Base-by-base conservation (phyloP, 2,329 filamentous ascomycete genomes). In the Claviceps sorghi region DNA sequence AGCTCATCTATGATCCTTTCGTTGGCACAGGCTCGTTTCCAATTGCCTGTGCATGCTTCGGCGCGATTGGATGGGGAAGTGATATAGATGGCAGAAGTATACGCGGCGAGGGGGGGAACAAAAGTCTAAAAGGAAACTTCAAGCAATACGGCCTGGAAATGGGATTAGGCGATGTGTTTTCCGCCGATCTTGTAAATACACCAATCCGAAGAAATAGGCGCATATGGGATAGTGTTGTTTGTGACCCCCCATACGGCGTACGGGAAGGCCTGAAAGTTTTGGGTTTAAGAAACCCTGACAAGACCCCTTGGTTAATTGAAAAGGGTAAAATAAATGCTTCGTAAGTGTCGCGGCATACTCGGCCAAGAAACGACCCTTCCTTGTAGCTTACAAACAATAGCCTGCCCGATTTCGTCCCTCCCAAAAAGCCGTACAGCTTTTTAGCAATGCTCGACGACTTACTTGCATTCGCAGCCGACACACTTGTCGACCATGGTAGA, bases 201-300 rank as follows among this genome's bases (percentile, higher is more conserved):
- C 93, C 93, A 1, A 69, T 97, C 22, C 73, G 79, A 44, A 68
- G 67, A 34, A 61, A 66, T 32, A 65, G 62, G n/a, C 66, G 79
- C 49, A 77, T 84, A 58, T 80, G 97, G 54, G 90, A 98, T 66
- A 90, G 88, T 4, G 95, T 98, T 54, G 75, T 97, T 7, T 97
- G 90, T 61, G 93, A 98, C 69, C 93, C 93, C 19, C 93, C 93
- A 0, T 98, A 98, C 63, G 93, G 93, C 2, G 89, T 98, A 6
- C 78, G 93, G 48, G 93, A 98, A 67, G 93, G 93, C 0, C 68
- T 97, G 54, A 86, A 86, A 61, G 91, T 98, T 2, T 74, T 98
- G 0, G 93, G 93, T 1, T 77, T 80, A 51, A 80, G 83, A 56
- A 83, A 93, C 59, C 77, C 79, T 0, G 75, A 75, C 51, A 82